These are phyloP conservation scores for Penicillium sp. DNA, from an alignment of 2,329 filamentous ascomycete species.

Conservation along the genomic window DNA sequence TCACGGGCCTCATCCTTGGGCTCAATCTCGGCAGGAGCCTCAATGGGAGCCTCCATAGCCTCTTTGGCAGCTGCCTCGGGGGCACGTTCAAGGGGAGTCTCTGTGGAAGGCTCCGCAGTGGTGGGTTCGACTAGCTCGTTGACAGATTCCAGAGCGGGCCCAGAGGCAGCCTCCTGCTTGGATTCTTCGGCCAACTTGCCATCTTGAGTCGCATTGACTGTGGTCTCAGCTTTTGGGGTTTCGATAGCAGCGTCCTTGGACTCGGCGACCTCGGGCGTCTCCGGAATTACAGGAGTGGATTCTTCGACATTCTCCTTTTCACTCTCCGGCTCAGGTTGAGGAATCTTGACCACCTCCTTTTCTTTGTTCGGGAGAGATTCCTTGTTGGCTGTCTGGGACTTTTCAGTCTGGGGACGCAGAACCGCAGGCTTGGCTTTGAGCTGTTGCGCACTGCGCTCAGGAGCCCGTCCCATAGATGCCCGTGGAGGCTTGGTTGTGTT, in stretches of 20 bases:
- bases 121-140: neutral
- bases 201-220: neutral
- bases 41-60: neutral
- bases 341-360: slow-evolving; percentile 4
- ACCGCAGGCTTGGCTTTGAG: slow-evolving; percentile 17
- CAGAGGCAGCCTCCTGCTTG: neutral
- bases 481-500: slow-evolving; percentile 20
- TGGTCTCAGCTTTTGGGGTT: neutral
- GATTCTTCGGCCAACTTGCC: slow-evolving; percentile 6
- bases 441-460: slow-evolving; percentile 19
- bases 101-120: neutral
- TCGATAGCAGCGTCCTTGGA: slow-evolving; percentile 3
- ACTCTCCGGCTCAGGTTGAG: slow-evolving; percentile 9
- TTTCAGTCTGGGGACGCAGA: slow-evolving; percentile 23
- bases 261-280: slow-evolving; percentile 7
- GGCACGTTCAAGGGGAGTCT: neutral
- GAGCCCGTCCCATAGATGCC: slow-evolving; percentile 24
- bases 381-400: slow-evolving; percentile 12
- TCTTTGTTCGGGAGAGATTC: slow-evolving; percentile 10
- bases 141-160: slow-evolving; percentile 7
- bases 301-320: slow-evolving; percentile 22
- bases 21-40: neutral
- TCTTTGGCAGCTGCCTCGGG: neutral
- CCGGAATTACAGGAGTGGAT: slow-evolving; percentile 2
- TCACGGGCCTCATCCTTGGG: neutral